These are phyloP conservation scores for Talaromyces albobiverticillius DNA, from an alignment of 2,329 filamentous ascomycete species.

Conservation along the genomic window DNA sequence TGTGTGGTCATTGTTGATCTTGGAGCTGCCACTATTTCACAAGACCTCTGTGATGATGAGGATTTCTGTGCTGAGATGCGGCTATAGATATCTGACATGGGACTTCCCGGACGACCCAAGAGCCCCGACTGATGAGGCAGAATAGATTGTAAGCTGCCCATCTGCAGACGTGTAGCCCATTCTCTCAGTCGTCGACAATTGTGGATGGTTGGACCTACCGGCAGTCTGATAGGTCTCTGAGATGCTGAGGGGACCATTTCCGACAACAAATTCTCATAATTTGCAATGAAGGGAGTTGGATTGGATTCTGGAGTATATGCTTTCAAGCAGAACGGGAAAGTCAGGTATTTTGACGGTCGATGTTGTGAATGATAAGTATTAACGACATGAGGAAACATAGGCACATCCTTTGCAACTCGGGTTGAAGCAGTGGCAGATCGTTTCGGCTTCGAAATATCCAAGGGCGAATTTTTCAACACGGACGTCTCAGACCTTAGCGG, in stretches of 20 bases:
- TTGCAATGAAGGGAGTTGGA: not conserved
- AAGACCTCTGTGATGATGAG: not conserved
- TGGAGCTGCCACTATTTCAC: not conserved
- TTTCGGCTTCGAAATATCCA: not conserved
- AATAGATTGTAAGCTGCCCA: slow-evolving; percentile 22
- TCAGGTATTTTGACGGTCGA: slow-evolving; percentile 1
- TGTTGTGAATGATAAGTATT: not conserved
- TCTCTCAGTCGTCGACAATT: slow-evolving; percentile 16
- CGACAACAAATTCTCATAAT: not conserved
- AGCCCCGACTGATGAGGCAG: slow-evolving; percentile 18
- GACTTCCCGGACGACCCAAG: slow-evolving; percentile 36
- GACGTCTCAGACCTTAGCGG: not conserved
- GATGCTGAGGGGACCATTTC: not conserved
- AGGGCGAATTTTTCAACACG: not conserved
- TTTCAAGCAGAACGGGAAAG: slow-evolving; percentile 6
- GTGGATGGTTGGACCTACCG: not conserved
- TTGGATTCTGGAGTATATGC: not conserved
- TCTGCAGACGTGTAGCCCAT: slow-evolving; percentile 39
- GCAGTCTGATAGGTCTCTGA: not conserved
- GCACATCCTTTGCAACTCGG: not conserved
- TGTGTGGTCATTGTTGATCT: not conserved
- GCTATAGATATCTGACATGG: slow-evolving; percentile 27
- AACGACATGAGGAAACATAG: not conserved
- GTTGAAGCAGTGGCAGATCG: not conserved
- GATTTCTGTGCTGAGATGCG: slow-evolving; percentile 1